A percentile compares a stretch with the other conserved stretches of the same genome.
These are phyloP conservation scores for Syncephalis plumigaleata DNA, from an alignment of 371 early-diverging fungal genomes.

Conservation along the genomic window DNA sequence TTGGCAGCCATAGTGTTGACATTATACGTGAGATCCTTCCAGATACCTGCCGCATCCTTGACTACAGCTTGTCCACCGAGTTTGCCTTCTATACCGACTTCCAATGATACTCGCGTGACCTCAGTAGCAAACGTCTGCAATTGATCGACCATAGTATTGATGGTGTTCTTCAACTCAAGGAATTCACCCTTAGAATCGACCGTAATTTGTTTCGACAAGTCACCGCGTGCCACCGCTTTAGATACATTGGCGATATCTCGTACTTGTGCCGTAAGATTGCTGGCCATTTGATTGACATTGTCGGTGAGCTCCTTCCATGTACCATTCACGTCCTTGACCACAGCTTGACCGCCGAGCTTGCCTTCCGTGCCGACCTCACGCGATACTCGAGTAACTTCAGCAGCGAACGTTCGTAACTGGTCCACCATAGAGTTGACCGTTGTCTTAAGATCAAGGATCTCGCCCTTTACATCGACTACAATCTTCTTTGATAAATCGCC, in stretches of 20 bases:
- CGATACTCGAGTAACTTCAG: conserved; percentile 29
- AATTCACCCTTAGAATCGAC: conserved; percentile 18
- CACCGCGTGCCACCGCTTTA: conserved; percentile 17
- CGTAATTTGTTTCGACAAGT: conserved; percentile 21
- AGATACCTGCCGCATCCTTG: conserved; percentile 26
- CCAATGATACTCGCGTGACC: conserved; percentile 24
- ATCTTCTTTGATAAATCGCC: conserved; percentile 26
- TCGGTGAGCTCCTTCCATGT: conserved; percentile 33
- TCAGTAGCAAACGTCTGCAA: conserved; percentile 24
- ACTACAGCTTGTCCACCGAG: conserved; percentile 26
- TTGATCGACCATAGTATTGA: conserved; percentile 28
- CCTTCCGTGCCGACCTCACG: conserved; percentile 28
- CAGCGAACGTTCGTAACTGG: conserved; percentile 23
- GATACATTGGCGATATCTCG: conserved; percentile 22
- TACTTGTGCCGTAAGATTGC: conserved; percentile 24
- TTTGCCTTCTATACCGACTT: conserved; percentile 28
- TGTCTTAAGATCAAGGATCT: conserved; percentile 17
- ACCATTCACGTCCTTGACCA: conserved; percentile 25
- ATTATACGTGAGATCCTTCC: conserved; percentile 30
- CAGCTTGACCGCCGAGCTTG: conserved; percentile 24
- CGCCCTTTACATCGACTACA: conserved; percentile 16
- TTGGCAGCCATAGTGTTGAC: conserved; percentile 26
- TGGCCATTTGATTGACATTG: conserved; percentile 25
- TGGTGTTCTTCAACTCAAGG: conserved; percentile 16
- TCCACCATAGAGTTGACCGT: conserved; percentile 25